Evolutionary conservation across 768 basidiomycete species (phyloP).

Genomic region (Podaxis sp.): DNA sequence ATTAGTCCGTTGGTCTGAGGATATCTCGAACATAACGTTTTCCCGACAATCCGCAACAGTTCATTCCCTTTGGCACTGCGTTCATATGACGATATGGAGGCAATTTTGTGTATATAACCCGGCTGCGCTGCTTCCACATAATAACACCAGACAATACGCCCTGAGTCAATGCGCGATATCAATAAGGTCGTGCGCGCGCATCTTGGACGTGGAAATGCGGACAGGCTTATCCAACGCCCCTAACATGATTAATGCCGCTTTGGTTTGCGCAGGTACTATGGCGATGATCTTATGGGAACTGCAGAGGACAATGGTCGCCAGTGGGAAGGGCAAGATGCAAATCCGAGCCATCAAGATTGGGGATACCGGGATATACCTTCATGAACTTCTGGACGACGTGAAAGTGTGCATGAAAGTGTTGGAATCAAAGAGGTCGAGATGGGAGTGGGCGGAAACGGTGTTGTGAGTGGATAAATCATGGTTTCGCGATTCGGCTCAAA

Average conservation of each 20-base stretch:
- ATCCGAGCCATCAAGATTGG: slow-evolving; percentile 6
- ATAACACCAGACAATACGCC: not conserved
- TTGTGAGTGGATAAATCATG: slow-evolving; percentile 29
- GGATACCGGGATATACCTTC: slow-evolving; percentile 11
- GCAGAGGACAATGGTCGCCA: slow-evolving; percentile 33
- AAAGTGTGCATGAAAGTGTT: slow-evolving; percentile 43
- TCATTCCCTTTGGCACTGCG: slow-evolving; percentile 52
- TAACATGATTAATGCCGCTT: slow-evolving; percentile 41
- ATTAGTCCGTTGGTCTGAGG: slow-evolving; percentile 47
- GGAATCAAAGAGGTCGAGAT: slow-evolving; percentile 30
- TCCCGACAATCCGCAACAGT: slow-evolving; percentile 59
- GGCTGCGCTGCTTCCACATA: not conserved
- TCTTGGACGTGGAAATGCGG: slow-evolving; percentile 50
- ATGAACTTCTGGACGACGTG: slow-evolving; percentile 35
- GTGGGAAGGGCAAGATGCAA: slow-evolving; percentile 17
- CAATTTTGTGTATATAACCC: slow-evolving; percentile 7
- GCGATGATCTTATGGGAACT: slow-evolving; percentile 60
- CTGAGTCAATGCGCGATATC: slow-evolving; percentile 18
- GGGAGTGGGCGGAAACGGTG: slow-evolving; percentile 30
- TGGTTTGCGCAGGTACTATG: slow-evolving; percentile 51
- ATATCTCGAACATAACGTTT: slow-evolving; percentile 43
- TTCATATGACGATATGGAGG: slow-evolving; percentile 37
- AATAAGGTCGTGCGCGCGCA: slow-evolving; percentile 59
- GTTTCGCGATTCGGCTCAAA: not conserved
- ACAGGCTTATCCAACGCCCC: slow-evolving; percentile 42